Evolutionary conservation across 306 rosid genomes (phyloP).

Genomic region (Amphicarpaea edgeworthii): DNA sequence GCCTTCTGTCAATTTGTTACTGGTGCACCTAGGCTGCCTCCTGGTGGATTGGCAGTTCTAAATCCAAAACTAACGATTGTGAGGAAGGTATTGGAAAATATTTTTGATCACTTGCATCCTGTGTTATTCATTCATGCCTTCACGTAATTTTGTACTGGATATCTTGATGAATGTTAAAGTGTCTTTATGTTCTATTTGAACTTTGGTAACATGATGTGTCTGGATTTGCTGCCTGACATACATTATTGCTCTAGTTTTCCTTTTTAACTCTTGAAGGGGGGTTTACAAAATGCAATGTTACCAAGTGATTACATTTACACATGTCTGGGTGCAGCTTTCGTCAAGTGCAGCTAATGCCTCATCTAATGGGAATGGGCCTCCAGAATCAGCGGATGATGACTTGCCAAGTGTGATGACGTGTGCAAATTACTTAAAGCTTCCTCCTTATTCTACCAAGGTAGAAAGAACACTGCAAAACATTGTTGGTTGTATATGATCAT

Average conservation of each 20-base stretch:
- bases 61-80: conserved; percentile 96
- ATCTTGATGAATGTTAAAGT: not conserved
- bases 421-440: conserved; percentile 98
- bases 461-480: conserved; percentile 14
- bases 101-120: not conserved
- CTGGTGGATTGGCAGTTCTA: conserved; percentile 83
- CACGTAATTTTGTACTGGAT: not conserved
- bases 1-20: conserved; percentile 98
- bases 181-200: not conserved
- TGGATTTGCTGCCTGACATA: not conserved
- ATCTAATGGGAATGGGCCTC: conserved; percentile 74
- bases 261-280: not conserved
- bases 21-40: conserved; percentile 97
- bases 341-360: conserved; percentile 67
- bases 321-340: conserved; percentile 73
- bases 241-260: not conserved
- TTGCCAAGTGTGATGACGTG: conserved; percentile 99
- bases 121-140: not conserved
- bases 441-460: conserved; percentile 99
- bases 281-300: not conserved
- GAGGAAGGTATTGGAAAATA: conserved; percentile 73
- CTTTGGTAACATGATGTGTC: not conserved
- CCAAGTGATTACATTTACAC: conserved; percentile 32
- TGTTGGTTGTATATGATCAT: conserved; percentile 11
- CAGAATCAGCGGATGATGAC: conserved; percentile 92